Evolutionary conservation across 805 yeast species (phyloP), one percentile per base, ranked within the genome.

Genomic region (Pichia occidentalis): DNA sequence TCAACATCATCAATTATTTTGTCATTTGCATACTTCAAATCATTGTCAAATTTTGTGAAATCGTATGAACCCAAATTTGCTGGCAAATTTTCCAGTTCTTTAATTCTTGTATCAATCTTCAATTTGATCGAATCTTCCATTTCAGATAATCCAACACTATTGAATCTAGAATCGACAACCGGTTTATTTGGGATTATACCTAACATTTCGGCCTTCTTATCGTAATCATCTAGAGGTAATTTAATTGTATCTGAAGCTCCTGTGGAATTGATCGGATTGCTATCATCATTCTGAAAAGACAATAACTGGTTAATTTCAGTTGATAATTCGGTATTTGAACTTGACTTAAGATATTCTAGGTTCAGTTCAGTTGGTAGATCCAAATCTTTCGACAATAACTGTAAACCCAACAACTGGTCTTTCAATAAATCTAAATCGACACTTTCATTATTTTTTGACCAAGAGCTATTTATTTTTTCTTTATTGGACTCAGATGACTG

Each of bases 21-120:
- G 46, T 69, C 74, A 29, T 71, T 62, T 2, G 73, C 59, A 4
- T 49, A 47, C 2, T 40, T 36, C 34, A 70, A 54, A 24, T 65
- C 67, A 35, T 58, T 57, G 4, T 47, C 42, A 14, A 55, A 28
- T 9, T 40, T 44, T 4, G 31, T 38, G 1, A 61, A 51, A 43
- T 73, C 71, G 33, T 68, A 76, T 3, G 85, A 68, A 19, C 88
- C 90, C 36, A 84, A 50, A 49, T 79, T 81, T 4, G 83, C 73
- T 2, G 94, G 92, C 12, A 83, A 51, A 36, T 59, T 66, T 54
- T 81, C 87, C 43, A 84, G 59, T 46, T 79, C 81, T 19, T 61
- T 55, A 12, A 82, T 62, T 56, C 90, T 68, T 34, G 68, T 67
- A 6, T 73, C 65, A 14, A 83, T 71, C 43, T 76, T 77, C 17